These are phyloP conservation scores for Paecilomyces sp. DNA, from an alignment of 2,329 filamentous ascomycete species.

Conservation along the genomic window DNA sequence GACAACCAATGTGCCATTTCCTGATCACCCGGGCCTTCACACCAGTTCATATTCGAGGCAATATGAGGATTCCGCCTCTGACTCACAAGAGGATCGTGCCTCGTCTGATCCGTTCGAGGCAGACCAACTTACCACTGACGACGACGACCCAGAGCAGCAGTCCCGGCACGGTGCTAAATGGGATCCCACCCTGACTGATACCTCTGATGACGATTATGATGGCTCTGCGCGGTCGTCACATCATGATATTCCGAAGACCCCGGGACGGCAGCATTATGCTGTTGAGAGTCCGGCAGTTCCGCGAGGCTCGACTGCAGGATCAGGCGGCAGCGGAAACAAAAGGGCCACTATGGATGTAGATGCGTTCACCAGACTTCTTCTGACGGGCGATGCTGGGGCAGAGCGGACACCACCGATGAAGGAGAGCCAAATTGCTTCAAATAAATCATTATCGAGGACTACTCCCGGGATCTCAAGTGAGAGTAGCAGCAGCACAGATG, in stretches of 20 bases:
- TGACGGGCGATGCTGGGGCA: conserved; percentile 59
- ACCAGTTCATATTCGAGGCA: conserved; percentile 15
- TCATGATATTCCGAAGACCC: background rate
- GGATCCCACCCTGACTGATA: conserved; percentile 2
- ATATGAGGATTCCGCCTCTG: conserved; percentile 18
- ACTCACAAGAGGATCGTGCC: conserved; percentile 22
- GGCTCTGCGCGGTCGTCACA: background rate
- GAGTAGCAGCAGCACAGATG: conserved; percentile 49
- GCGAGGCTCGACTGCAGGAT: conserved; percentile 3
- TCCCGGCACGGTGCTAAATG: conserved; percentile 3
- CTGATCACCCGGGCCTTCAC: conserved; percentile 9
- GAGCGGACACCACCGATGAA: conserved; percentile 5
- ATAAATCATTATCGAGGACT: conserved; percentile 5
- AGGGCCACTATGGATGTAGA: conserved; percentile 61
- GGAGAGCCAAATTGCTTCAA: background rate
- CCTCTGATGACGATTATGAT: background rate
- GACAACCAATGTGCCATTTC: conserved; percentile 11
- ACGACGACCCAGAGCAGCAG: conserved; percentile 12
- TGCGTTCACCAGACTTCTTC: conserved; percentile 66
- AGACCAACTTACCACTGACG: conserved; percentile 18
- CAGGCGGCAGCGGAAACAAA: conserved; percentile 3
- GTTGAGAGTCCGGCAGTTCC: conserved; percentile 16
- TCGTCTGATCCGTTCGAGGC: conserved; percentile 32
- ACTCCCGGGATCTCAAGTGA: conserved; percentile 12
- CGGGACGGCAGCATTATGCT: background rate